These are phyloP conservation scores for Cyathus striatus DNA, from an alignment of 768 basidiomycete species.

Conservation along the genomic window DNA sequence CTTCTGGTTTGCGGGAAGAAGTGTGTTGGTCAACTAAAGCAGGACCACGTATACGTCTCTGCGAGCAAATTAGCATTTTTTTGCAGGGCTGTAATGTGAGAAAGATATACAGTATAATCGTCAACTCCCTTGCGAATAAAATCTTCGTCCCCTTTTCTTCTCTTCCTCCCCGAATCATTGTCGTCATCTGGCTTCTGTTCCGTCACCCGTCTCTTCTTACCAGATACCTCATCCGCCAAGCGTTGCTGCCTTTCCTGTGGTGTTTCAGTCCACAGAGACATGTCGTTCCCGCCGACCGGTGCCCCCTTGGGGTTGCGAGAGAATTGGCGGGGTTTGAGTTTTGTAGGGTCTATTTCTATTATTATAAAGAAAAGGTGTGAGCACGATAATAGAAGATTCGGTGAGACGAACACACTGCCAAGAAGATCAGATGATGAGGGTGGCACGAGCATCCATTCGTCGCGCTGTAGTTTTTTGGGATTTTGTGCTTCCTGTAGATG, in stretches of 20 bases:
- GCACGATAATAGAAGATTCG: background rate
- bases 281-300: conserved; percentile 40
- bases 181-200: conserved; percentile 43
- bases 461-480: conserved; percentile 75
- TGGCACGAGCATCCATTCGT: conserved; percentile 98
- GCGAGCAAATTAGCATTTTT: background rate
- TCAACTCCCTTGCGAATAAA: conserved; percentile 68
- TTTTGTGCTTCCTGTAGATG: conserved; percentile 60
- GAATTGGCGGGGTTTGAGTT: conserved; percentile 77
- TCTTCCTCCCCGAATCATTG: conserved; percentile 43
- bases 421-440: conserved; percentile 79
- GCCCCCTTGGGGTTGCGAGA: conserved; percentile 52
- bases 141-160: conserved; percentile 60
- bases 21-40: conserved; percentile 54
- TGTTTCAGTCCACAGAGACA: conserved; percentile 93
- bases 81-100: background rate
- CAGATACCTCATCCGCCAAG: conserved; percentile 91
- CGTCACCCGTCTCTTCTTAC: conserved; percentile 73
- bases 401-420: conserved; percentile 48
- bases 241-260: conserved; percentile 89
- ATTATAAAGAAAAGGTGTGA: background rate
- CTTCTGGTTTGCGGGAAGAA: conserved; percentile 28
- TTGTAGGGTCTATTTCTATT: conserved; percentile 82
- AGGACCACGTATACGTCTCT: conserved; percentile 46
- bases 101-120: conserved; percentile 62